Evolutionary conservation across 176 grass and related monocot genomes (phyloP).

Genomic region (Oryza australiensis): DNA sequence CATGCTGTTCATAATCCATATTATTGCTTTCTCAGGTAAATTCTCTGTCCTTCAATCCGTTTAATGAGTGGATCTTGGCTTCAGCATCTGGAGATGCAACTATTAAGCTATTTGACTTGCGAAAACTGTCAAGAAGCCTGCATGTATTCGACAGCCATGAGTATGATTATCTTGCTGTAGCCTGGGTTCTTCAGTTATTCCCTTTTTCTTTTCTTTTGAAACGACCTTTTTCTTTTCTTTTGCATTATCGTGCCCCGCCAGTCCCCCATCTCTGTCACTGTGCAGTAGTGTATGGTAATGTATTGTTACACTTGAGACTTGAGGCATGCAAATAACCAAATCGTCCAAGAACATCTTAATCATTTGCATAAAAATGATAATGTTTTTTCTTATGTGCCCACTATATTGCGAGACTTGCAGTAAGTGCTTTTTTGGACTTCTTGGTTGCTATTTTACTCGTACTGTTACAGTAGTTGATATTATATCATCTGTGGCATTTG

Average conservation of each 20-base stretch:
- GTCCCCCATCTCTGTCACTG: not conserved
- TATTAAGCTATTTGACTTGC: slow-evolving; percentile 82
- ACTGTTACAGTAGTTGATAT: not conserved
- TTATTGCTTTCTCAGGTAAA: slow-evolving; percentile 57
- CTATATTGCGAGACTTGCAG: not conserved
- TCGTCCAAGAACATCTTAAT: not conserved
- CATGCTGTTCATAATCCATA: slow-evolving; percentile 22
- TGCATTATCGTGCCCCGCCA: not conserved
- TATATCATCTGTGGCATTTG: not conserved
- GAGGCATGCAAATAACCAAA: not conserved
- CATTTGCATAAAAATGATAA: not conserved
- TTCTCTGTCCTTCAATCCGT: slow-evolving; percentile 93
- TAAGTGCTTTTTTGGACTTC: not conserved
- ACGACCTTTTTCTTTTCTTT: not conserved
- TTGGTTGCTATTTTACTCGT: not conserved
- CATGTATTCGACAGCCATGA: slow-evolving; percentile 78
- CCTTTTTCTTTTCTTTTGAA: not conserved
- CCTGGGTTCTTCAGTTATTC: not conserved
- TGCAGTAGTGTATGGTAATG: not conserved
- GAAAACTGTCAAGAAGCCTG: slow-evolving; percentile 78
- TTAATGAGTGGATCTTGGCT: slow-evolving; percentile 95
- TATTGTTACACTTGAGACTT: not conserved
- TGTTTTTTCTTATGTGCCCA: not conserved
- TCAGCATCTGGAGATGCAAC: slow-evolving; percentile 86
- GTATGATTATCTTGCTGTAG: slow-evolving; percentile 42